phyloP scores from a whole-genome alignment of 2,329 filamentous ascomycete genomes.

The Scedosporium boydii region DNA sequence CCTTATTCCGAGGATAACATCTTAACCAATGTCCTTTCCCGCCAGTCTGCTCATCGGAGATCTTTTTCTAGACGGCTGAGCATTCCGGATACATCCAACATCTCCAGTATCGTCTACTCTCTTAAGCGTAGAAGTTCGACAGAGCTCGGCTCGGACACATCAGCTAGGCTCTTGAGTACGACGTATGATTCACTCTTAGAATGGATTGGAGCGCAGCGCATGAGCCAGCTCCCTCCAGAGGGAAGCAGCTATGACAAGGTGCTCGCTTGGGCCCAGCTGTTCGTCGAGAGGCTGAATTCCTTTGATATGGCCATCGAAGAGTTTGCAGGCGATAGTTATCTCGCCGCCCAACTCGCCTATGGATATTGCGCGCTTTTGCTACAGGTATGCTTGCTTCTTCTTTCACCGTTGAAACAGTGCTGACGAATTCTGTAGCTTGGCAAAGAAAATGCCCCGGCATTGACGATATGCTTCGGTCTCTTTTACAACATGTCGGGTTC shows the following conservation, averaged over 20 bases:
- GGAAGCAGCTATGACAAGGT: slow-evolving; percentile 31
- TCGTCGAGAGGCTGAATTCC: slow-evolving; percentile 24
- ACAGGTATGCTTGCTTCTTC: slow-evolving; percentile 9
- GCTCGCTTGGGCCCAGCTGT: slow-evolving; percentile 26
- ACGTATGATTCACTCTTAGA: slow-evolving; percentile 19
- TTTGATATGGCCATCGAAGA: slow-evolving; percentile 24
- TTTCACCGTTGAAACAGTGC: not conserved
- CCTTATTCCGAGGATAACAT: not conserved
- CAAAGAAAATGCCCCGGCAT: slow-evolving; percentile 13
- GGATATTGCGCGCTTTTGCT: slow-evolving; percentile 14
- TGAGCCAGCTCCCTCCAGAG: slow-evolving; percentile 26
- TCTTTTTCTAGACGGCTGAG: not conserved
- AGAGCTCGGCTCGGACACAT: slow-evolving; percentile 19
- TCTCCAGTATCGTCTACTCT: slow-evolving; percentile 19
- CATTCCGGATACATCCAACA: slow-evolving; percentile 15
- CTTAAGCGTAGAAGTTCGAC: slow-evolving; percentile 19
- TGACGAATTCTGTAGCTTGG: slow-evolving; percentile 10
- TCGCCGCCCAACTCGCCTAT: slow-evolving; percentile 14
- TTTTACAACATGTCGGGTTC: slow-evolving; percentile 15
- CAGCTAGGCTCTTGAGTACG: slow-evolving; percentile 16
- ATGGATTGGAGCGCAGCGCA: slow-evolving; percentile 26
- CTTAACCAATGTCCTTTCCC: not conserved
- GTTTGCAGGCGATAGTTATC: slow-evolving; percentile 24
- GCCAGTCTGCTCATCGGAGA: not conserved
- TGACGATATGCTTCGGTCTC: slow-evolving; percentile 14